Base-by-base conservation (phyloP, 2,329 filamentous ascomycete species). In the Talaromyces atroroseus region DNA sequence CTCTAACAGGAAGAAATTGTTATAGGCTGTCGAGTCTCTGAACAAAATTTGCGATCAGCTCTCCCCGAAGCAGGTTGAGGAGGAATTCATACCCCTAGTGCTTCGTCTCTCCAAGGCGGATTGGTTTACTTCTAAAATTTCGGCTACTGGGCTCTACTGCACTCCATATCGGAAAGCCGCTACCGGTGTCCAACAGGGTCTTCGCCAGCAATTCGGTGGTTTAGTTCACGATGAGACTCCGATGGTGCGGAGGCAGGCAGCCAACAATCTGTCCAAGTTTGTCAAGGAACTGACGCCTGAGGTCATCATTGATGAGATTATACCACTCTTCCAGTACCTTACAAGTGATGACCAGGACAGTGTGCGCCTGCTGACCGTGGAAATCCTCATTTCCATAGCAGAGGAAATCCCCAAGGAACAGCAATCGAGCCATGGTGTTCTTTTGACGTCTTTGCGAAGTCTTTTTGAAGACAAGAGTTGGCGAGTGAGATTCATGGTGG, bases 41-140 rank as follows among this genome's bases (percentile, higher is more conserved):
- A 99, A 99, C 84, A 99, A 96, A 80, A 97, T 99, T 74, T 97
- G 94, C 82, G 85, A 86, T 70, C 86, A 96, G 72, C 83, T 99
- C 56, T 95, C 91, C 51, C 80, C 90, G 66, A 83, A 90, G 74
- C 94, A 99, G 79, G 87, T 97, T 71, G 94, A 99, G 80, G 90
- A 96, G 68, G 89, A 92, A 76, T 97, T 97, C 78, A 92, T 99
- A 65, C 94, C 94, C 60, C 87, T 99, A 69, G 92, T 92, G 59
- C 84, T 95, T 69, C 90, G 94, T 71, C 89, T 99, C 60, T 95
- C 94, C 63, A 99, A 97, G 82, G 94, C 94, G 76, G 94, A 99
- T 78, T 99, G 94, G 94, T 99, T 99, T 76, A 99, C 94, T 57
- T 97, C 94, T 63, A 99, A 97, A 79, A 94, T 99, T 63, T 99